A percentile compares a stretch with the other conserved stretches of the same genome.
phyloP scores from a whole-genome alignment of 2,329 filamentous ascomycete species.

The Metarhizium humberi region DNA sequence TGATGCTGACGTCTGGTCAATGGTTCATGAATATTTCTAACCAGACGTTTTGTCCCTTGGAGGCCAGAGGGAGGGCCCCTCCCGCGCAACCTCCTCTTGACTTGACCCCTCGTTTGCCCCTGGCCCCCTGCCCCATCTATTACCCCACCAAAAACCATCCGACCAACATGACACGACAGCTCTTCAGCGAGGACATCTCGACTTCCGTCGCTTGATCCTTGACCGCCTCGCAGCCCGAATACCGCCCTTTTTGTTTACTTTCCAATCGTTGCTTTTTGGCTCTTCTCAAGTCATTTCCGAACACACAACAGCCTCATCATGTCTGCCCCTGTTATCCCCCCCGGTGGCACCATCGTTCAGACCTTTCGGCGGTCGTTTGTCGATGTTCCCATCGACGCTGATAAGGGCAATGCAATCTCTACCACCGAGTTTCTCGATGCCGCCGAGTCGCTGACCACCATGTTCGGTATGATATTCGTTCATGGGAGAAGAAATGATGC shows the following conservation, averaged over 20 bases:
- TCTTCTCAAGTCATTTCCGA: background rate
- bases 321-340: slow-evolving; percentile 43
- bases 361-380: slow-evolving; percentile 76
- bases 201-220: background rate
- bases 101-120: background rate
- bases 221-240: background rate
- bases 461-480: slow-evolving; percentile 57
- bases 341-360: slow-evolving; percentile 74
- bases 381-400: slow-evolving; percentile 67
- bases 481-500: background rate
- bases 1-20: too few species aligned
- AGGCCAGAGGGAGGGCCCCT: background rate
- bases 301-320: slow-evolving; percentile 24
- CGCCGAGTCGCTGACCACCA: slow-evolving; percentile 71
- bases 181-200: background rate
- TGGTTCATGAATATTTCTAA: too few species aligned
- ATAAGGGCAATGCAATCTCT: slow-evolving; percentile 66
- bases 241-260: background rate
- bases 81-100: background rate
- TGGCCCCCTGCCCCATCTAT: background rate
- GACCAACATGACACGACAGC: background rate
- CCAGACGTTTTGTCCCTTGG: too few species aligned
- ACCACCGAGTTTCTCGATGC: slow-evolving; percentile 89
- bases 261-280: background rate
- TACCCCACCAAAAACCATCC: too few species aligned